Evolutionary conservation across 345 rosid genomes (phyloP), one percentile per base, ranked within the genome.

Genomic region (Eutrema yunnanense): DNA sequence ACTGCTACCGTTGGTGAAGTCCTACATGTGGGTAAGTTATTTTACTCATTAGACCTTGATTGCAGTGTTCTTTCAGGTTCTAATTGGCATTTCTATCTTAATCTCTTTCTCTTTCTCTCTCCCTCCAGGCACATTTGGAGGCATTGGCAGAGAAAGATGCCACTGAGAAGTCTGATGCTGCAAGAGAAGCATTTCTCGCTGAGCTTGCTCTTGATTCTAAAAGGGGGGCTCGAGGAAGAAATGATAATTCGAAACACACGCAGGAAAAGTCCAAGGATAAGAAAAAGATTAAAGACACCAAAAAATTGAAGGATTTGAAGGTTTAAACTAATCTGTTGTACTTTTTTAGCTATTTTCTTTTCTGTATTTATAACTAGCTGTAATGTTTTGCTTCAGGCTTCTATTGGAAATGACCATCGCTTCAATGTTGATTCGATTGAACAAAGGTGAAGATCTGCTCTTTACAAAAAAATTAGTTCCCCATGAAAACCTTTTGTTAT

Each of bases 141-240:
- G 88, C 86, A 76, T 85, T 90, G 79, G 96, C 94, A 40, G 96
- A 92, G 83, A 92, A 88, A 83, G 88, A 90, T 85, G 99, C 96
- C 60, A 92, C 86, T 38, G 96, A 95, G 85, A 92, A 87, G 84
- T 87, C 99, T 78, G 96, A 95, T 82, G 99, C 99, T 76, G 99
- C 92, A n/a, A 81, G 96, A 64, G 96, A 95, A 79, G 97, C 99
- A 49, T 85, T 95, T 74, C 85, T 95, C 65, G 94, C 87, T 2
- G 99, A 95, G 84, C 97, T 92, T 29, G 99, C 92, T 8, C 92
- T 81, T 78, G 97, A 95, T 82, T 85, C 96, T 70, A 84, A 86
- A 79, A 89, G 87, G 80, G 86, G 70, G 76, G 52, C 75, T 63
- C 87, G 68, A 59, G 87, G 92, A 74, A 86, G 89, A 74, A 84